phyloP scores from a whole-genome alignment of 495 filamentous ascomycete species.

The Hyphodiscus hymeniophilus region DNA sequence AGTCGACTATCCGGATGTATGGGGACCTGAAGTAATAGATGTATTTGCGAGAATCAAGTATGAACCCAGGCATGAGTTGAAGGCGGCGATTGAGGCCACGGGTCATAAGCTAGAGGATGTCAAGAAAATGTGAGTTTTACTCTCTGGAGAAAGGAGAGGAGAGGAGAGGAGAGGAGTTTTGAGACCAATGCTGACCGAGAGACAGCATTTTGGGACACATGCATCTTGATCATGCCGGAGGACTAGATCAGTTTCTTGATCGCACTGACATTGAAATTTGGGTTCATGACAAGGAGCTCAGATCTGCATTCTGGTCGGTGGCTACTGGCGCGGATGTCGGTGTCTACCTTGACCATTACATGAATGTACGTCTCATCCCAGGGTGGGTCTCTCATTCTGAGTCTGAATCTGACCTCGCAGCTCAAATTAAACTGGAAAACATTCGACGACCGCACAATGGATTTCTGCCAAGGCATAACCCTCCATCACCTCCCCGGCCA shows the following conservation, averaged over 20 bases:
- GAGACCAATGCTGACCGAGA: neutral
- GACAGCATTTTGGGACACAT: constrained; percentile 42
- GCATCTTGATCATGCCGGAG: constrained; percentile 47
- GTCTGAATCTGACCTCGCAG: neutral
- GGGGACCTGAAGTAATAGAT: constrained; percentile 33
- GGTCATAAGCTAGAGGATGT: constrained; percentile 43
- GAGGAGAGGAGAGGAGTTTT: too few relatives aligned
- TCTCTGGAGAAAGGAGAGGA: too few relatives aligned
- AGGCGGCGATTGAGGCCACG: constrained; percentile 35
- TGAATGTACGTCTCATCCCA: constrained; percentile 15
- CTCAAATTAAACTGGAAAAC: constrained; percentile 25
- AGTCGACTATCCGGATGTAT: constrained; percentile 34
- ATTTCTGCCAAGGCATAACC: constrained; percentile 31
- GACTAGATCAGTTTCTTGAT: constrained; percentile 39
- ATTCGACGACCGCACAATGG: constrained; percentile 29
- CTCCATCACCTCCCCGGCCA: constrained; percentile 30
- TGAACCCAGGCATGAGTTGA: constrained; percentile 32
- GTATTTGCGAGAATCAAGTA: constrained; percentile 40
- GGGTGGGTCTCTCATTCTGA: neutral
- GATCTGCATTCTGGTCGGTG: constrained; percentile 39
- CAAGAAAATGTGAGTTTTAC: constrained; percentile 34
- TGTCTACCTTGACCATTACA: constrained; percentile 36
- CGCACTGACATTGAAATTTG: constrained; percentile 41
- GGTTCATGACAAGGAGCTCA: constrained; percentile 43
- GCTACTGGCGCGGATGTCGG: constrained; percentile 36